Conservation (phyloP, 257 asterid genomes). For the Solanum piurae region DNA sequence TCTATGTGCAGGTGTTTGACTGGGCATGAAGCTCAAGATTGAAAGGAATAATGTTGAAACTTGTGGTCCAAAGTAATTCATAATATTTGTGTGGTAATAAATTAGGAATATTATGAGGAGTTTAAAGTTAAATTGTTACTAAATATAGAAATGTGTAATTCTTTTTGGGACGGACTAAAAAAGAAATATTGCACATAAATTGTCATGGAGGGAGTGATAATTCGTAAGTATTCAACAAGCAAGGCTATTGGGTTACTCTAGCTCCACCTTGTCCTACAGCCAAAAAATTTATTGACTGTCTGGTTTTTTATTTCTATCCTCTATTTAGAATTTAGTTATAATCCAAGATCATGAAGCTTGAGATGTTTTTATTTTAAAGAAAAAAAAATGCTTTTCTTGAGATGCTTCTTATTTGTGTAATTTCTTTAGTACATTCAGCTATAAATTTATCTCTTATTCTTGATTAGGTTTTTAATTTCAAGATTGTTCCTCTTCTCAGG, state of each 20-base stretch:
- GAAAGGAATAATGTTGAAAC: neutral
- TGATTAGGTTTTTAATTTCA: neutral
- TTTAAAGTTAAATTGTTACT: neutral
- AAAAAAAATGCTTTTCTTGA: neutral
- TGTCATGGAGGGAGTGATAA: neutral
- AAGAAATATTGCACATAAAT: neutral
- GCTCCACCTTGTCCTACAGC: neutral
- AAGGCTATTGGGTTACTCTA: neutral
- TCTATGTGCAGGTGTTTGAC: neutral
- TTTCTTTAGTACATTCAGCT: neutral
- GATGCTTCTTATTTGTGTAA: neutral
- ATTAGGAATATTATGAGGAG: neutral
- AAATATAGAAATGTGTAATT: neutral
- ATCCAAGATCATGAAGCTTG: neutral
- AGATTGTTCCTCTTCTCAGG: neutral
- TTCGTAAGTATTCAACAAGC: neutral
- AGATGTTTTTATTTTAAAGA: neutral
- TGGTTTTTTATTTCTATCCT: neutral
- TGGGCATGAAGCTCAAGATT: neutral
- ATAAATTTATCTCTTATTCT: neutral
- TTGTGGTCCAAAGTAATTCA: neutral
- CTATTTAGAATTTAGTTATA: neutral
- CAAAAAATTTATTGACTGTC: neutral
- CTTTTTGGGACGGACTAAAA: neutral
- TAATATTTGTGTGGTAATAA: neutral